These are phyloP conservation scores for Amanita fuliginea DNA, from an alignment of 768 basidiomycete genomes.

Conservation along the genomic window DNA sequence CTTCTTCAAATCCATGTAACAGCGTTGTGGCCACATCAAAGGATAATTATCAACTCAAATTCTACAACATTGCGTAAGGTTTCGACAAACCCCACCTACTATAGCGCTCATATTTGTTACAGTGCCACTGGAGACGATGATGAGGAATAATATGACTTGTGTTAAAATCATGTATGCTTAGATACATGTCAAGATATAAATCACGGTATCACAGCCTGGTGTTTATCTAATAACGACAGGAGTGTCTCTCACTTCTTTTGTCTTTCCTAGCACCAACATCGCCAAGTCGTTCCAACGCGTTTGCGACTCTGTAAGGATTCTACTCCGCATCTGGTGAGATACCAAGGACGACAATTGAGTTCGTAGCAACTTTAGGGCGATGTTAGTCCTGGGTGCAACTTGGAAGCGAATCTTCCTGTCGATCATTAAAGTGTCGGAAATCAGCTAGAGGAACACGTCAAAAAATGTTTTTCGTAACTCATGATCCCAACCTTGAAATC, in stretches of 20 bases:
- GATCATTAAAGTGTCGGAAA: constrained; percentile 59
- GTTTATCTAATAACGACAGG: too few species aligned
- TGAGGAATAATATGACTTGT: constrained; percentile 14
- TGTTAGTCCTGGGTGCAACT: constrained; percentile 54
- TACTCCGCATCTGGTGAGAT: constrained; percentile 56
- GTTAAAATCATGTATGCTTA: neutral
- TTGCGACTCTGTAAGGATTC: constrained; percentile 47
- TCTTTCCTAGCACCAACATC: constrained; percentile 46
- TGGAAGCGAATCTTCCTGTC: constrained; percentile 81
- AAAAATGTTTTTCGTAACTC: neutral
- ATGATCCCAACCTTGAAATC: constrained; percentile 61
- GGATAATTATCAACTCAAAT: constrained; percentile 88
- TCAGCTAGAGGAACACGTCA: constrained; percentile 33
- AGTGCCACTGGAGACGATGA: constrained; percentile 19
- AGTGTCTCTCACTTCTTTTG: constrained; percentile 26
- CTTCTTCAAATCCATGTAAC: constrained; percentile 6
- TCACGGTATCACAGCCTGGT: neutral
- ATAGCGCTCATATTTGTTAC: neutral
- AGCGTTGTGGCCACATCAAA: constrained; percentile 90
- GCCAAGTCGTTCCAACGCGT: constrained; percentile 66
- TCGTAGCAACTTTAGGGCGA: constrained; percentile 77
- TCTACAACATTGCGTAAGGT: constrained; percentile 86
- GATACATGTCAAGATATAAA: neutral
- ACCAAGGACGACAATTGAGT: constrained; percentile 47
- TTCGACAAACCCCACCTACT: neutral